phyloP scores from a whole-genome alignment of 192 early-diverging fungal genomes.

The Radiomyces spectabilis region DNA sequence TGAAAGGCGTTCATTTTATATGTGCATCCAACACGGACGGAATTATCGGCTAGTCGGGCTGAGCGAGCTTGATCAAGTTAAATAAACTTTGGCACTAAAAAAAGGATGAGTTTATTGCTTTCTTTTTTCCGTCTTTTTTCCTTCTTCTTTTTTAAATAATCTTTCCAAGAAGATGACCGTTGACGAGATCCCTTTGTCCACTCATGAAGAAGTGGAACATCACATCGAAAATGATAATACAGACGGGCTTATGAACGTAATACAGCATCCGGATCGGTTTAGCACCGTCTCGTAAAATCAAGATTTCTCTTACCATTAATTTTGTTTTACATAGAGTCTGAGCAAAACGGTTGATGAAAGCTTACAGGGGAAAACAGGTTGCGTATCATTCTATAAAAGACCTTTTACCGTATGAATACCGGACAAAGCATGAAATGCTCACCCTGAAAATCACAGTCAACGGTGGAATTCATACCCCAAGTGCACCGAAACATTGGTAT shows the following conservation, averaged over 20 bases:
- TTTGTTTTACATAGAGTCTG: conserved; percentile 2
- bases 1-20: too few relatives aligned
- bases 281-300: too few relatives aligned
- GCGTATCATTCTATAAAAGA: too few relatives aligned
- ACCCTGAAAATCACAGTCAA: not conserved
- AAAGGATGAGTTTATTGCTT: not conserved
- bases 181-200: not conserved
- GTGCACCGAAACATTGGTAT: conserved; percentile 16
- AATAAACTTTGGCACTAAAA: not conserved
- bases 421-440: not conserved
- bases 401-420: too few relatives aligned
- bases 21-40: too few relatives aligned
- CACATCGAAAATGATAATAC: conserved; percentile 10
- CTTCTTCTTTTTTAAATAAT: not conserved
- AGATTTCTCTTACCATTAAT: too few relatives aligned
- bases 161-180: not conserved
- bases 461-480: conserved; percentile 15
- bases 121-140: not conserved
- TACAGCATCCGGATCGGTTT: too few relatives aligned
- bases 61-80: too few relatives aligned
- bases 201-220: conserved; percentile 2
- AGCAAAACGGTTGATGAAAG: conserved; percentile 6
- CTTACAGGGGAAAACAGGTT: not conserved
- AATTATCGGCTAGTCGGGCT: too few relatives aligned
- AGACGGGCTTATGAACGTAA: conserved; percentile 14